These are phyloP conservation scores for Globisporangium megalacanthum DNA, from an alignment of 352 stramenopile genomes.

Conservation along the genomic window DNA sequence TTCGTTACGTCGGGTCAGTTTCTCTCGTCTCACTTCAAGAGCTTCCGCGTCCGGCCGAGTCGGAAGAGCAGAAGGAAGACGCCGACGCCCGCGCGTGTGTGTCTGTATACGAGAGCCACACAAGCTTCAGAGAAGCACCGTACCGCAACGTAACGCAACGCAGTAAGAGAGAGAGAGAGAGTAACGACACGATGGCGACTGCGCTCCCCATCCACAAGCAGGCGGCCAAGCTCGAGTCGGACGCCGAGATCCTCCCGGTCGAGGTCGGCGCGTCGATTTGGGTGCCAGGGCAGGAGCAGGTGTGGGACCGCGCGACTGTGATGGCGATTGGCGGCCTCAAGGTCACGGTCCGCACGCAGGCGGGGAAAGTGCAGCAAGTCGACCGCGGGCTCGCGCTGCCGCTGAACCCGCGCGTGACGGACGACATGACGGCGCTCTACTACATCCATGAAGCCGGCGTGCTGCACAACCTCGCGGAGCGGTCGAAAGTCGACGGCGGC, in stretches of 20 bases:
- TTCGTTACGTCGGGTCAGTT: not conserved
- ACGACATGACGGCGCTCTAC: conserved; percentile 94
- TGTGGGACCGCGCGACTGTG: conserved; percentile 77
- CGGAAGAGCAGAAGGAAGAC: not conserved
- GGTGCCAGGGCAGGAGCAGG: conserved; percentile 61
- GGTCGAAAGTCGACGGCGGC: conserved; percentile 83
- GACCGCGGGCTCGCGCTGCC: conserved; percentile 68
- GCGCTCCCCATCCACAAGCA: conserved; percentile 63
- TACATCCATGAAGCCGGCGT: conserved; percentile 95
- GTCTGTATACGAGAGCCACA: not conserved
- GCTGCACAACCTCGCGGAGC: conserved; percentile 92
- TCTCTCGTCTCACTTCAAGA: conserved; percentile 1
- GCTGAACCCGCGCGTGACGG: conserved; percentile 74
- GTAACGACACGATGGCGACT: conserved; percentile 41
- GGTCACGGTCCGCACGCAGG: conserved; percentile 76
- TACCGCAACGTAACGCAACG: not conserved
- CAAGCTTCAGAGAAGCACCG: conserved; percentile 1
- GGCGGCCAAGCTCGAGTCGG: conserved; percentile 57
- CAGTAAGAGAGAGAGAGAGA: not conserved
- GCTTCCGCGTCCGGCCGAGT: not conserved
- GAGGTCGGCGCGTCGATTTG: conserved; percentile 68
- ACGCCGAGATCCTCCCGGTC: conserved; percentile 68
- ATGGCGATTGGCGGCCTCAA: conserved; percentile 86
- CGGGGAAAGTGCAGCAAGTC: conserved; percentile 84
- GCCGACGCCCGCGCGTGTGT: not conserved